Evolutionary conservation across 2,329 filamentous ascomycete species (phyloP).

Genomic region (Malbranchea zuffiana): DNA sequence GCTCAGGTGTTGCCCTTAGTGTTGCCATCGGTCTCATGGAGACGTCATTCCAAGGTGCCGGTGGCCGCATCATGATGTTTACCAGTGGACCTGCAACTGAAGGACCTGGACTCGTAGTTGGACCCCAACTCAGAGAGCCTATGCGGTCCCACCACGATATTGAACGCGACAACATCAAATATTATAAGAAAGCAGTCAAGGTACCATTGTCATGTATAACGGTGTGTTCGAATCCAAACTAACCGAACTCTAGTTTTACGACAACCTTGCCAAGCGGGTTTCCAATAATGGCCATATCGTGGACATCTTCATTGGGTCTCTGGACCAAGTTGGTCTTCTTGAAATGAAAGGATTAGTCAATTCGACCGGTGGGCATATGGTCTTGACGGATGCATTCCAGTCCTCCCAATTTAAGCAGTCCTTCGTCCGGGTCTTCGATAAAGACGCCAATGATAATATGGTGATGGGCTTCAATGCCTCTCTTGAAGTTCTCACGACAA

Average conservation of each 20-base stretch:
- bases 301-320: constrained; percentile 92
- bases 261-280: constrained; percentile 81
- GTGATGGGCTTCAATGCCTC: constrained; percentile 98
- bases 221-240: too few relatives aligned
- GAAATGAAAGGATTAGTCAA: constrained; percentile 98
- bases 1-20: constrained; percentile 90
- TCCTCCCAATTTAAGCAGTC: constrained; percentile 99
- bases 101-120: constrained; percentile 92
- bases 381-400: constrained; percentile 94
- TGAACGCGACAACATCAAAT: constrained; percentile 97
- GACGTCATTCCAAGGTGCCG: constrained; percentile 89
- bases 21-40: constrained; percentile 88
- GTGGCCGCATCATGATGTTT: constrained; percentile 94
- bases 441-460: constrained; percentile 87
- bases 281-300: constrained; percentile 96
- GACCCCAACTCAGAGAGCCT: constrained; percentile 86
- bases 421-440: constrained; percentile 93
- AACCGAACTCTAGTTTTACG: constrained; percentile 69
- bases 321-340: constrained; percentile 91
- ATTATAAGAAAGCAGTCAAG: constrained; percentile 98
- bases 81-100: constrained; percentile 90
- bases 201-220: constrained; percentile 41
- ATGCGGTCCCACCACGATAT: constrained; percentile 98
- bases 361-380: constrained; percentile 95
- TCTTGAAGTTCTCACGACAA: constrained; percentile 89